Base-by-base conservation (phyloP, 2,329 filamentous ascomycete species). In the Albophoma yamanashiensis region DNA sequence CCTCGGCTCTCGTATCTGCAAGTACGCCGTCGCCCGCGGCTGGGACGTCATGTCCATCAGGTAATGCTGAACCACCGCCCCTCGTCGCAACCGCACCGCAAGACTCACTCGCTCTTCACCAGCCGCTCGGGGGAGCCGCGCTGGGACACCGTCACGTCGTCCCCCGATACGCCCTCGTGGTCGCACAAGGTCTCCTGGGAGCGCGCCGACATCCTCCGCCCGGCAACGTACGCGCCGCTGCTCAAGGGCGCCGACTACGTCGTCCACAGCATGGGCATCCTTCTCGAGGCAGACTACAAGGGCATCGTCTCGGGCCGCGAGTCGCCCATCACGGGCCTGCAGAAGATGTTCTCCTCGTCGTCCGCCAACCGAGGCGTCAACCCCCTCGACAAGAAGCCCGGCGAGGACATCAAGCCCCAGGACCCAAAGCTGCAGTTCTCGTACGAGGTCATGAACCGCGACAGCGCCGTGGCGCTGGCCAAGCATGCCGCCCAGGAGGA, bases 241-340 rank as follows among this genome's bases (percentile, higher is more conserved):
- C 84, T 99, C 63, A 82, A 85, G 65, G 85, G 83, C 60, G 90
- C 92, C 62, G 85, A 91, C 72, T 92, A 87, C 60, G 92, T 97
- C 34, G 88, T 99, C 55, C 94, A 99, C 79, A 91, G 83, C 69
- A 92, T 97, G 88, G 94, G 94, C 12, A 97, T 99, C 67, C 82
- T 99, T 22, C 84, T 99, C 12, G 94, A 99, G 78, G 92, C 92
- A 57, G 94, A 99, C 78, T 99, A 99, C 84, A 99, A 99, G 76
- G 89, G 89, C 66, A 88, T 96, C 20, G 72, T 99, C 34, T 88
- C 86, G 25, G 94, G 94, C 57, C 86, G 84, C 62, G 92, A 96
- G 68, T 91, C 89, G 0, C 86, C 91, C n/a, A 75, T 96, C 58
- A 75, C 85, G 8, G 93, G 91, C 1, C 78, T 99, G 17, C 83